Base-by-base conservation (phyloP, 257 asterid genomes). In the Striga asiatica region DNA sequence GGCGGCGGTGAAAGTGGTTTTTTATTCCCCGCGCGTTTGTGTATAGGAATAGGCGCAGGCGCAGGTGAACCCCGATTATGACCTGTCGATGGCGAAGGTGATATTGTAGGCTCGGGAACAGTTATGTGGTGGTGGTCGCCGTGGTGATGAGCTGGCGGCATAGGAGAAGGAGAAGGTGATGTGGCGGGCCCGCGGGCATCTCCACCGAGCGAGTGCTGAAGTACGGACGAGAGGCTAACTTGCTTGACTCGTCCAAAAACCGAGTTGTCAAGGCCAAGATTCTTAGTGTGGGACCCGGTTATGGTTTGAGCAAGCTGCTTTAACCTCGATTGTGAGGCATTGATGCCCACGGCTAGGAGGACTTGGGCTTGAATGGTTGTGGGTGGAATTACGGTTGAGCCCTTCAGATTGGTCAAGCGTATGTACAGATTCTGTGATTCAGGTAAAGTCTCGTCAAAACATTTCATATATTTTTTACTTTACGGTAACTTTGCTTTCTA, bases 211-310 rank as follows among this genome's bases (percentile, higher is more conserved):
- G n/a, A n/a, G n/a, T n/a, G n/a, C n/a, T n/a, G 83, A 50, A 79
- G 54, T 27, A 71, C 37, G 39, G 97, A 81, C n/a, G 98, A 88
- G 64, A 92, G 95, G 60, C 83, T 71, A 35, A 92, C 93, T 79
- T 92, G 98, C 73, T 92, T 92, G 20, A 92, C 98, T 66, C 76
- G 80, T 18, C 98, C 98, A 65, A 92, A 92, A 19, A 88, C 94
- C 0, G 93, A 87, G 84, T 92, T 77, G 53, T 92, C 82, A 41
- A 92, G 86, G 57, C 98, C 98, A 31, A 92, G 94, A 69, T 92
- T 92, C 66, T 82, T 82, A 5, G 82, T 8, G 66, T 78, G 81
- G 9, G 97, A 80, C 39, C 78, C 84, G 3, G 78, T 69, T 56
- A 92, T 88, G 2, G 93, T 79, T 66, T 78, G 93, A 71, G 95